Percentiles rank a stretch among this genome's conserved stretches.
phyloP scores from a whole-genome alignment of 129 eudicot species.

The Saposhnikovia divaricata region DNA sequence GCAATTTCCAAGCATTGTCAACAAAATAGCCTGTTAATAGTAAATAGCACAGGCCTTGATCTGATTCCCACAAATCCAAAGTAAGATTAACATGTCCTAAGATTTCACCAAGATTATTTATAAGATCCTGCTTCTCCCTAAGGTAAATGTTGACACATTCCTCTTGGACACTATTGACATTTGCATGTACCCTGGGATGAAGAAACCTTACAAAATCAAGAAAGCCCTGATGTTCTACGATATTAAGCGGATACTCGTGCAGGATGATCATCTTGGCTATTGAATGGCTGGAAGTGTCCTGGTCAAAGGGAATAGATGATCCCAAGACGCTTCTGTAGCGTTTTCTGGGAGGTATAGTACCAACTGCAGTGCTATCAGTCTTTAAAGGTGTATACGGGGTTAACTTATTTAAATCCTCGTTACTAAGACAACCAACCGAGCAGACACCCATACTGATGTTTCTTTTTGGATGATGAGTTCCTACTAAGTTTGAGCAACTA shows the following conservation, averaged over 20 bases:
- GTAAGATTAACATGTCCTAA: constrained; percentile 64
- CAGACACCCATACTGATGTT: constrained; percentile 63
- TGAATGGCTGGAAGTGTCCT: constrained; percentile 35
- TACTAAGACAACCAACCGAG: constrained; percentile 30
- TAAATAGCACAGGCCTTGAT: constrained; percentile 48
- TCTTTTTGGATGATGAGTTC: constrained; percentile 77
- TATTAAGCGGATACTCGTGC: constrained; percentile 67
- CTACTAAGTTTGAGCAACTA: constrained; percentile 48
- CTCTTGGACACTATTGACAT: constrained; percentile 30
- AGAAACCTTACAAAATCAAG: constrained; percentile 37
- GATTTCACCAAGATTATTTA: constrained; percentile 37
- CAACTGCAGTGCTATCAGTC: constrained; percentile 16
- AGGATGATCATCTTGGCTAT: constrained; percentile 76
- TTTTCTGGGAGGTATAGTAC: constrained; percentile 42
- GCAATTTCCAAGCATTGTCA: constrained; percentile 71
- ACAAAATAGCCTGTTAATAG: constrained; percentile 65
- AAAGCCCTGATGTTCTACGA: constrained; percentile 62
- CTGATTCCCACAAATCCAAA: constrained; percentile 60
- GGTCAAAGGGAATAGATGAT: constrained; percentile 22
- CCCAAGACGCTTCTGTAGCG: constrained; percentile 34
- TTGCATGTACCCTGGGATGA: constrained; percentile 47
- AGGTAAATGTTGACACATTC: constrained; percentile 41
- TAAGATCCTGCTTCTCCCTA: constrained; percentile 42
- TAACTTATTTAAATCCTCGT: constrained; percentile 20
- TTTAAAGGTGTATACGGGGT: constrained; percentile 21